Percentiles rank a stretch among this genome's conserved stretches.
These are phyloP conservation scores for Isatis tinctoria DNA, from an alignment of 345 rosid genomes.

Conservation along the genomic window DNA sequence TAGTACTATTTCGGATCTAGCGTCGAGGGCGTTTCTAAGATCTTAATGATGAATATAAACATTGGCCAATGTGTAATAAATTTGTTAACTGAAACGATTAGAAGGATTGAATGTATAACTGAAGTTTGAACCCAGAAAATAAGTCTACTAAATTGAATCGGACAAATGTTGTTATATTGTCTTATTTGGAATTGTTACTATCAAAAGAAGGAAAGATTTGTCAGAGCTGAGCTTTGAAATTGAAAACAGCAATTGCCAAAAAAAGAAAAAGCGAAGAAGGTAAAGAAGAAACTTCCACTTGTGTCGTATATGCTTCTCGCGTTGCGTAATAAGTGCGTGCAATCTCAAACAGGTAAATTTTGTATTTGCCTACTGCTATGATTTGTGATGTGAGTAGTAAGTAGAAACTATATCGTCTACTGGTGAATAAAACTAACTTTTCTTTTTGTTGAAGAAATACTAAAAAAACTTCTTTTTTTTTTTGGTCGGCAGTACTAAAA, in stretches of 20 bases:
- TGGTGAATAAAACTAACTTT: neutral
- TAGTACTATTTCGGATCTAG: neutral
- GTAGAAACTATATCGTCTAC: neutral
- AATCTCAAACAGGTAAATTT: neutral
- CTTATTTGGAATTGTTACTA: neutral
- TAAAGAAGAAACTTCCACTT: too few species aligned
- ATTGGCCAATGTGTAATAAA: neutral
- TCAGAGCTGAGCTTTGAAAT: neutral
- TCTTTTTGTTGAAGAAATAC: neutral
- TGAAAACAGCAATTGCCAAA: neutral
- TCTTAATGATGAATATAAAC: neutral
- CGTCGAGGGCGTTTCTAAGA: neutral
- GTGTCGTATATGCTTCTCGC: neutral
- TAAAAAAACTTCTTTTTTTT: too few species aligned
- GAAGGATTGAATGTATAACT: neutral
- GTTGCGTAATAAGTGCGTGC: neutral
- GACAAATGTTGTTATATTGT: neutral
- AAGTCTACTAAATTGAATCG: constrained; percentile 2
- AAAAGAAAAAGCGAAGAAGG: neutral
- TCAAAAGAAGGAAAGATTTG: neutral
- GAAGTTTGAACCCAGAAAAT: neutral
- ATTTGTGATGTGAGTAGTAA: neutral
- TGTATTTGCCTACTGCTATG: neutral
- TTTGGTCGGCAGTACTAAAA: too few species aligned
- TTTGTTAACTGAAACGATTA: neutral